phyloP scores from a whole-genome alignment of 805 yeast genomes.

The Myxozyma kluyveri region DNA sequence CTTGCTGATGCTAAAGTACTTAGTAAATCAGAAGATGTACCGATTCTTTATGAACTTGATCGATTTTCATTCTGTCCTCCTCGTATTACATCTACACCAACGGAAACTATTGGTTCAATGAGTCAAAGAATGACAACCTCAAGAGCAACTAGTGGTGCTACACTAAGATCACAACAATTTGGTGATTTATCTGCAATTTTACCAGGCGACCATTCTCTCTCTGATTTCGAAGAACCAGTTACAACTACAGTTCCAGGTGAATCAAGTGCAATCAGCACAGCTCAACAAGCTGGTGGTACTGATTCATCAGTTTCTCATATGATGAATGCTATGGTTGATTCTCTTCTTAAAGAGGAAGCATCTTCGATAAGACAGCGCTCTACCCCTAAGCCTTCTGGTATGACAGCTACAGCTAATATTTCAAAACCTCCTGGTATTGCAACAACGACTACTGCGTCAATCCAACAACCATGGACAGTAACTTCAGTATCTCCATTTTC shows the following conservation, averaged over 20 bases:
- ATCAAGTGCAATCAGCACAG: neutral
- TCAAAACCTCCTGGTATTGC: too few relatives aligned
- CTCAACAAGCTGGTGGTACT: neutral
- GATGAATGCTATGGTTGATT: constrained; percentile 29
- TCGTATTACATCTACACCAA: too few relatives aligned
- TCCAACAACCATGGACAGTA: too few relatives aligned
- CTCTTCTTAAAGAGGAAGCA: constrained; percentile 17
- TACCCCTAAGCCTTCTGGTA: too few relatives aligned
- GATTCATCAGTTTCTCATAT: constrained; percentile 10
- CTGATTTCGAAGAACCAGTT: neutral
- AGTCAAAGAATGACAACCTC: too few relatives aligned
- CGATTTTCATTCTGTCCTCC: constrained; percentile 1
- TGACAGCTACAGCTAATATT: too few relatives aligned
- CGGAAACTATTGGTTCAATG: too few relatives aligned
- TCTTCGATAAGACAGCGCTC: too few relatives aligned
- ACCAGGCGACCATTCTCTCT: neutral
- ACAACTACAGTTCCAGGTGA: neutral
- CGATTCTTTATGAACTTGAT: constrained; percentile 13
- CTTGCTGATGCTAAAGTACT: constrained; percentile 18
- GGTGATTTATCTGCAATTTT: constrained; percentile 7
- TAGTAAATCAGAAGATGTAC: constrained; percentile 11
- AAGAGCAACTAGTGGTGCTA: constrained; percentile 1
- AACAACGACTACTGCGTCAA: too few relatives aligned
- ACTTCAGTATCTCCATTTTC: too few relatives aligned
- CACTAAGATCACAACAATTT: constrained; percentile 6